Evolutionary conservation across 441 rosid species (phyloP), one percentile per base, ranked within the genome.

Genomic region (Hypseocharis bilobata): DNA sequence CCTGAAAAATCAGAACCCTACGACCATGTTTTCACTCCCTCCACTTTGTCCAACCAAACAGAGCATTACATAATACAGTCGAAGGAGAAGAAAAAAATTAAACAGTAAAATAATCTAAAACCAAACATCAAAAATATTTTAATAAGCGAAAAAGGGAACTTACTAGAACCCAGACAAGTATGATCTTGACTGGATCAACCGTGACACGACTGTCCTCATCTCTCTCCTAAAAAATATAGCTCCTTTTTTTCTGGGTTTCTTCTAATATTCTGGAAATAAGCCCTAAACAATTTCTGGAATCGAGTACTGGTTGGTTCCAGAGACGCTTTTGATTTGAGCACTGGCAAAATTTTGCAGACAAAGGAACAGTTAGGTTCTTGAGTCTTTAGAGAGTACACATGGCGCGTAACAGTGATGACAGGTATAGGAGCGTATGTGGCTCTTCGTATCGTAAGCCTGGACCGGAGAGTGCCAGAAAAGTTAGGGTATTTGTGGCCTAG

Each of bases 141-240:
- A 14, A 36, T 62, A 26, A 1, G 49, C 29, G 45, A 44, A 52
- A 23, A 28, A 65, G 61, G 45, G 3, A 60, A 75, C 83, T 75
- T 77, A 88, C 96, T 76, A 68, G 38, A 78, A 42, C 60, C 71
- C 42, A 27, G 81, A 8, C n/a, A 80, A 32, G 17, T 88, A 78
- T 29, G 82, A 44, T 67, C 76, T 70, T 29, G 77, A 72, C 55
- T 81, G 77, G 69, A 85, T 78, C 83, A 90, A 80, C 58, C 95
- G 88, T 16, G 86, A 80, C 4, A 77, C 81, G 51, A 82, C 63
- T 20, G 83, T 69, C 67, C 69, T 87, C 88, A 85, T 87, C 68
- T 68, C 68, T 68, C 59, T 54, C 14, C 59, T 25, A 2, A 23
- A 6, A 14, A 1, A 5, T 1, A 26, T 8, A 23, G 29, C 30